Evolutionary conservation across 306 rosid genomes (phyloP).

Genomic region (Lithocarpus polystachyus): DNA sequence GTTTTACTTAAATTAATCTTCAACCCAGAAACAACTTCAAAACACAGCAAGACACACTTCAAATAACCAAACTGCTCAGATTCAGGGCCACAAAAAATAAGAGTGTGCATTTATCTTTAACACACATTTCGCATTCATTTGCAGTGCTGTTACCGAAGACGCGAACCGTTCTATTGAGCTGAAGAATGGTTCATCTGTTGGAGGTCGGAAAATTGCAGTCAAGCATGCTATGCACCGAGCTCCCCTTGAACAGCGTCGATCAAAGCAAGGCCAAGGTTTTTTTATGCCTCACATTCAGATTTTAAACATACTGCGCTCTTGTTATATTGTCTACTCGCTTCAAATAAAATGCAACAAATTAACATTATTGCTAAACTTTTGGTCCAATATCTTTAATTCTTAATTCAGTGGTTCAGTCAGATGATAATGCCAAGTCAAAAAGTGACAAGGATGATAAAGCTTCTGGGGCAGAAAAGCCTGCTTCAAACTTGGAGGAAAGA

Average conservation of each 20-base stretch:
- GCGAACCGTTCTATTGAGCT: constrained; percentile 79
- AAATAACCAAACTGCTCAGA: too few species aligned
- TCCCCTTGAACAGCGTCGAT: constrained; percentile 56
- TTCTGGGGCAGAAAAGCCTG: constrained; percentile 37
- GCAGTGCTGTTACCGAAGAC: constrained; percentile 82
- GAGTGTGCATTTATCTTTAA: not conserved
- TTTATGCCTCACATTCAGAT: constrained; percentile 15
- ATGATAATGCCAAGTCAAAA: constrained; percentile 31
- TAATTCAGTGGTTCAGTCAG: constrained; percentile 31
- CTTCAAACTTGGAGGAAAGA: constrained; percentile 46
- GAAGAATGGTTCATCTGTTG: constrained; percentile 69
- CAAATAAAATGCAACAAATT: constrained; percentile 15
- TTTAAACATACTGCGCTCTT: constrained; percentile 1
- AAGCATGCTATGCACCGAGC: constrained; percentile 92
- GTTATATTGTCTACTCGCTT: not conserved
- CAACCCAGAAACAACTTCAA: too few species aligned
- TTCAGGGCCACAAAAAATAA: too few species aligned
- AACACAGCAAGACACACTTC: too few species aligned
- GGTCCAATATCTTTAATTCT: constrained; percentile 12
- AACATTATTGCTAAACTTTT: not conserved
- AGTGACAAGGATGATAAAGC: constrained; percentile 29
- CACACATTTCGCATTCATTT: constrained; percentile 14
- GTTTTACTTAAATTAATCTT: too few species aligned
- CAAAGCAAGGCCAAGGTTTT: constrained; percentile 73
- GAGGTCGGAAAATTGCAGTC: constrained; percentile 70